These are phyloP conservation scores for Triglochin maritima DNA, from an alignment of 106 monocot genomes.

Conservation along the genomic window DNA sequence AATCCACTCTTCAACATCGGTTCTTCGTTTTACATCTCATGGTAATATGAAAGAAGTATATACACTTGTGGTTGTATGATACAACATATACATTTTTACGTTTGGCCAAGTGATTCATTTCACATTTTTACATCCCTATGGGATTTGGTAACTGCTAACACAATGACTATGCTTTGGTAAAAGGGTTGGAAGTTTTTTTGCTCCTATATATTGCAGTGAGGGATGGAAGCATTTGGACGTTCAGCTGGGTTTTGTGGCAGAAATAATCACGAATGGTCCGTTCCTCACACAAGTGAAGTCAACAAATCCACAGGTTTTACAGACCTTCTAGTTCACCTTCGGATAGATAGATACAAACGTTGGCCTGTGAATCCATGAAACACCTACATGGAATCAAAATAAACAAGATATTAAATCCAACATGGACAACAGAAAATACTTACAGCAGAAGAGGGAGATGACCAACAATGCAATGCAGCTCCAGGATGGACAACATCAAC, in stretches of 20 bases:
- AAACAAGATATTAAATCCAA: background rate
- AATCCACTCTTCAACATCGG: too few species aligned
- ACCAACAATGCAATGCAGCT: conserved; percentile 96
- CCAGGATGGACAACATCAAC: conserved; percentile 97
- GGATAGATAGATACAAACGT: conserved; percentile 39
- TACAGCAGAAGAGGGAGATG: conserved; percentile 86
- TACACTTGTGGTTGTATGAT: too few species aligned
- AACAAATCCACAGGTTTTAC: conserved; percentile 56
- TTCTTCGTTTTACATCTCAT: too few species aligned
- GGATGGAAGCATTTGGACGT: background rate
- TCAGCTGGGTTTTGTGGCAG: conserved; percentile 55
- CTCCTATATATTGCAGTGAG: background rate
- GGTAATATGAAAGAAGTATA: too few species aligned
- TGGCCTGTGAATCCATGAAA: conserved; percentile 23
- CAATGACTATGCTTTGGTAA: background rate
- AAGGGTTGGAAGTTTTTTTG: background rate
- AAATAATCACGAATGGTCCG: conserved; percentile 66
- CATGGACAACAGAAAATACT: conserved; percentile 5
- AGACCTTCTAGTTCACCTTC: conserved; percentile 62
- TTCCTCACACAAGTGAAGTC: conserved; percentile 58
- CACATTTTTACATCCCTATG: too few species aligned
- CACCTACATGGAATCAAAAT: background rate
- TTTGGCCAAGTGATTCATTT: too few species aligned
- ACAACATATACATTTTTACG: too few species aligned
- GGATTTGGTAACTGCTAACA: background rate